These are phyloP conservation scores for Lycium barbarum DNA, from an alignment of 257 asterid species.

Conservation along the genomic window DNA sequence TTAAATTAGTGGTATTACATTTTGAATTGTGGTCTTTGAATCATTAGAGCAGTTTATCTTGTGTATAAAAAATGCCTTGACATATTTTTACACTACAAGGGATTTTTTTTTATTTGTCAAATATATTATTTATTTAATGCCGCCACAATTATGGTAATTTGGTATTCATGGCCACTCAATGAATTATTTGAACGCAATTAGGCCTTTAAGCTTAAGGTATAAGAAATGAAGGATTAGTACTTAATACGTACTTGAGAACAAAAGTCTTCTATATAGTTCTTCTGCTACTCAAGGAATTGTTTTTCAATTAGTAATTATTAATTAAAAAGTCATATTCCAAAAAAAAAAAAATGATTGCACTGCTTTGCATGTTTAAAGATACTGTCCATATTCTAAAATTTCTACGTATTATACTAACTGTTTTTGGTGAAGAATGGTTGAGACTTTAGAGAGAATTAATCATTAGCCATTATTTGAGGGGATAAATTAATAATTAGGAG, in stretches of 20 bases:
- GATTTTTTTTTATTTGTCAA: background rate
- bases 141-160: background rate
- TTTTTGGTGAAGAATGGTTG: conserved; percentile 1
- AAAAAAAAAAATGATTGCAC: background rate
- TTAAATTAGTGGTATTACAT: no score
- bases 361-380: background rate
- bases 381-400: background rate
- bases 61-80: no score
- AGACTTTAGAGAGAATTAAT: conserved; percentile 22
- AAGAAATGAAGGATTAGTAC: conserved; percentile 7
- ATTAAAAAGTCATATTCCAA: background rate
- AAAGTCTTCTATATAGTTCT: background rate
- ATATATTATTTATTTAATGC: background rate
- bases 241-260: conserved; percentile 14
- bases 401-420: background rate
- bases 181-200: conserved; percentile 2
- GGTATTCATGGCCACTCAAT: background rate
- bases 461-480: conserved; percentile 18
- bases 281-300: background rate
- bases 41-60: no score
- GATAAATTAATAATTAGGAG: background rate
- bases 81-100: background rate
- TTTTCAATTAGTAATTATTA: background rate
- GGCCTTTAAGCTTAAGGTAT: conserved; percentile 5
- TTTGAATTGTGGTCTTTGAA: no score